These are phyloP conservation scores for Jackrogersella multiformis DNA, from an alignment of 495 filamentous ascomycete species.

Conservation along the genomic window DNA sequence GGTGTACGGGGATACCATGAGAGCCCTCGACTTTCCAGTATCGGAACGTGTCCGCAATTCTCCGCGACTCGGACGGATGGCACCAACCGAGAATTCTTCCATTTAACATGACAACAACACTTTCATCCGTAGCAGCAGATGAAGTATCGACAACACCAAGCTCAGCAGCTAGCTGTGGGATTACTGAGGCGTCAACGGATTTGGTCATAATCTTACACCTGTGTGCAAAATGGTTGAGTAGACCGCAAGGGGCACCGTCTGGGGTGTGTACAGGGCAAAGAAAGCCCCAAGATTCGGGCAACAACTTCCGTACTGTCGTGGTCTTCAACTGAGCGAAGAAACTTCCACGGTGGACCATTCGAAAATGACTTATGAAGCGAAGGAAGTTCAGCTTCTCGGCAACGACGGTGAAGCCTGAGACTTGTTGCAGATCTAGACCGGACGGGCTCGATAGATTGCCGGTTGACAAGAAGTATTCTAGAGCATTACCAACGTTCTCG, in stretches of 20 bases:
- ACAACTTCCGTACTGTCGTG: conserved; percentile 91
- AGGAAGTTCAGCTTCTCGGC: conserved; percentile 99
- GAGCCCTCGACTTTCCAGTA: conserved; percentile 95
- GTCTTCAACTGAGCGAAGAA: conserved; percentile 99
- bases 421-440: conserved; percentile 92
- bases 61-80: conserved; percentile 78
- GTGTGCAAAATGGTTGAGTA: conserved; percentile 95
- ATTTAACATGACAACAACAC: conserved; percentile 87
- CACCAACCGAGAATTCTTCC: conserved; percentile 91
- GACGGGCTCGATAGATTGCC: conserved; percentile 91
- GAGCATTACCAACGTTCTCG: conserved; percentile 82
- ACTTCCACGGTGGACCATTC: conserved; percentile 97
- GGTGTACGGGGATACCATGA: conserved; percentile 81
- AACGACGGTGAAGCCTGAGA: conserved; percentile 93
- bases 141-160: conserved; percentile 79
- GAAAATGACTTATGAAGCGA: conserved; percentile 98
- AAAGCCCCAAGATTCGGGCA: conserved; percentile 98
- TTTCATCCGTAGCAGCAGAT: conserved; percentile 78
- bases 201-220: conserved; percentile 89
- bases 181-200: conserved; percentile 71
- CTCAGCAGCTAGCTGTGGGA: conserved; percentile 76
- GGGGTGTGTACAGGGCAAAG: conserved; percentile 97
- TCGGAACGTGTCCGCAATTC: conserved; percentile 82
- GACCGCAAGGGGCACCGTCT: conserved; percentile 92
- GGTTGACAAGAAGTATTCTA: conserved; percentile 97